These are phyloP conservation scores for Fragilaria radians DNA, from an alignment of 108 stramenopile genomes.

Conservation along the genomic window DNA sequence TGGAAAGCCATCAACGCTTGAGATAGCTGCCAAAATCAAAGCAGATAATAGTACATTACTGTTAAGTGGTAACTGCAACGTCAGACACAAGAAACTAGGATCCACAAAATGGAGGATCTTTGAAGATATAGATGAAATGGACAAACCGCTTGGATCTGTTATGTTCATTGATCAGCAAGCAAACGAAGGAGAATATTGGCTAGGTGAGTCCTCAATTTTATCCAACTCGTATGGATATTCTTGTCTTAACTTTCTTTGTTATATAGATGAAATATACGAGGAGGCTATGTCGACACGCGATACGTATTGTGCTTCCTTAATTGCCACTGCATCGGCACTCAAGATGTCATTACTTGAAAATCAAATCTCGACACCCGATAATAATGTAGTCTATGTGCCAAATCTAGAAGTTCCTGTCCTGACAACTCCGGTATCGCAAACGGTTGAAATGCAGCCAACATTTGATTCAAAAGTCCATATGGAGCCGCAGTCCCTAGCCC, in stretches of 20 bases:
- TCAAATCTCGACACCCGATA: too few relatives aligned
- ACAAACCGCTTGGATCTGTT: slow-evolving; percentile 50
- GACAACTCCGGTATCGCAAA: too few relatives aligned
- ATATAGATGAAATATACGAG: slow-evolving; percentile 61
- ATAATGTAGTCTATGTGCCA: too few relatives aligned
- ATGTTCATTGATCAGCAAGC: slow-evolving; percentile 71
- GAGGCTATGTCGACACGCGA: slow-evolving; percentile 65
- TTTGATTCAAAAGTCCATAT: too few relatives aligned
- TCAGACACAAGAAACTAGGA: slow-evolving; percentile 18
- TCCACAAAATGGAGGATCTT: slow-evolving; percentile 38
- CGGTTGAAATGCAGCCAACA: too few relatives aligned
- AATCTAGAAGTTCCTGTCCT: too few relatives aligned
- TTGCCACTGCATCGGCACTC: slow-evolving; percentile 51
- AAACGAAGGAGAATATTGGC: slow-evolving; percentile 67
- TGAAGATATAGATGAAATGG: slow-evolving; percentile 49
- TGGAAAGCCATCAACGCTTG: slow-evolving; percentile 34
- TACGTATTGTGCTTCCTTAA: slow-evolving; percentile 57
- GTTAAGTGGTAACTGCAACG: slow-evolving; percentile 28
- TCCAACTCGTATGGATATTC: slow-evolving; percentile 29
- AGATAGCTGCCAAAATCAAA: slow-evolving; percentile 46
- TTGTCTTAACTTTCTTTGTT: slow-evolving; percentile 16
- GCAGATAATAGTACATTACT: slow-evolving; percentile 46
- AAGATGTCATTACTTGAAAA: slow-evolving; percentile 13
- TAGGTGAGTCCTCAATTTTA: slow-evolving; percentile 36
- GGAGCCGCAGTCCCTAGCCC: too few relatives aligned